Conservation (phyloP, 1,284 basidiomycete species). For the Puccinia horiana region DNA sequence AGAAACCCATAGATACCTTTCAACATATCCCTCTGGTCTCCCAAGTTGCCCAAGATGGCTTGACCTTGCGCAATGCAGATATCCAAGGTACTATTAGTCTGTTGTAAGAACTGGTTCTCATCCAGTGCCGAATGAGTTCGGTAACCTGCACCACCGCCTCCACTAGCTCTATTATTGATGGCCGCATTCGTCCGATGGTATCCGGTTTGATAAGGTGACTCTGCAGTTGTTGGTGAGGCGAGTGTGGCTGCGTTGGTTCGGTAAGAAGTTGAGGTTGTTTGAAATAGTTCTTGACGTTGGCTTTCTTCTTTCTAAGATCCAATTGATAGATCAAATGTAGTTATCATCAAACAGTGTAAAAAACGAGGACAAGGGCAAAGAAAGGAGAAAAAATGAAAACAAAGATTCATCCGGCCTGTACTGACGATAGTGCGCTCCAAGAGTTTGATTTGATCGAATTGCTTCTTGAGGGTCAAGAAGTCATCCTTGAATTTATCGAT, state of each 20-base stretch:
- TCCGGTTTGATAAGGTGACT: conserved; percentile 61
- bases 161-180: conserved; percentile 4
- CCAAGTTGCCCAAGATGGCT: conserved; percentile 82
- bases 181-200: conserved; percentile 35
- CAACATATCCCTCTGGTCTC: conserved; percentile 84
- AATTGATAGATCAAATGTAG: not conserved
- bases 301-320: conserved; percentile 35
- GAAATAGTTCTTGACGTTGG: conserved; percentile 39
- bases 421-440: conserved; percentile 57
- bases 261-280: conserved; percentile 59
- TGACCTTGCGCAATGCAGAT: conserved; percentile 85
- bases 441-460: conserved; percentile 61
- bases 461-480: conserved; percentile 60
- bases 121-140: conserved; percentile 66
- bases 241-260: conserved; percentile 58
- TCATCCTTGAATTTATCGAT: conserved; percentile 61
- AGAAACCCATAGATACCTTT: conserved; percentile 63
- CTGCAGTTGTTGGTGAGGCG: conserved; percentile 59
- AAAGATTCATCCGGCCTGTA: not conserved
- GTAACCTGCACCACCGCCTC: not conserved
- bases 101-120: conserved; percentile 82
- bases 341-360: not conserved
- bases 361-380: not conserved
- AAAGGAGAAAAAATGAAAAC: not conserved
- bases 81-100: conserved; percentile 76